Percentiles rank a stretch among this genome's conserved stretches.
Evolutionary conservation across 2,329 filamentous ascomycete genomes (phyloP).

Genomic region (Ophiostoma angusticollis): DNA sequence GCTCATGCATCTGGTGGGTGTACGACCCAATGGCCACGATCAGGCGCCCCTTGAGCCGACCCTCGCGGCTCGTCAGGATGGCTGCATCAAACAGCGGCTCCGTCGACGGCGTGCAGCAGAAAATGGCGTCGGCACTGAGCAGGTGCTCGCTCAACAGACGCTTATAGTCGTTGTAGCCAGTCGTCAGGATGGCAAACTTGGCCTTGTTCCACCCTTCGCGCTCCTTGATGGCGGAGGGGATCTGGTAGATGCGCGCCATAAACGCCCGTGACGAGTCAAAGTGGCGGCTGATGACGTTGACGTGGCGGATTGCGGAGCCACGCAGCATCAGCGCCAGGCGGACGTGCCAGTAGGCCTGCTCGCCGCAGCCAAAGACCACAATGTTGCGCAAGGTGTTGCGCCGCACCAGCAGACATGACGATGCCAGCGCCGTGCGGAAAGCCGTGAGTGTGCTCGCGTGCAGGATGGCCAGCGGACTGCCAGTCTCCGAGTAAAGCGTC

Average conservation of each 20-base stretch:
- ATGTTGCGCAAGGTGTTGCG: slow-evolving; percentile 62
- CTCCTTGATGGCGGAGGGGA: slow-evolving; percentile 31
- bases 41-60: slow-evolving; percentile 55
- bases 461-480: slow-evolving; percentile 52
- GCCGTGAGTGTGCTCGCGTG: slow-evolving; percentile 65
- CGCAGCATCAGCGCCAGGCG: slow-evolving; percentile 67
- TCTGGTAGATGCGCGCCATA: slow-evolving; percentile 38
- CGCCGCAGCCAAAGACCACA: slow-evolving; percentile 75
- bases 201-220: slow-evolving; percentile 50
- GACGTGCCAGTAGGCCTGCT: slow-evolving; percentile 91
- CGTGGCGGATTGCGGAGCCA: slow-evolving; percentile 55
- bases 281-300: slow-evolving; percentile 71
- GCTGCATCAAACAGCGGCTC: slow-evolving; percentile 61
- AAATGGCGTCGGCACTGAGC: slow-evolving; percentile 63
- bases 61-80: slow-evolving; percentile 60
- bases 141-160: slow-evolving; percentile 60
- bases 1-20: slow-evolving; percentile 63
- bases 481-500: slow-evolving; percentile 52
- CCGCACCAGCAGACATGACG: slow-evolving; percentile 49
- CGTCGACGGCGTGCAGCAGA: slow-evolving; percentile 72
- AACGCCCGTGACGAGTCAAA: slow-evolving; percentile 46
- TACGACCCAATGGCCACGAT: slow-evolving; percentile 61
- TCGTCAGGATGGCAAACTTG: slow-evolving; percentile 58
- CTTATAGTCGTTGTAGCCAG: slow-evolving; percentile 53
- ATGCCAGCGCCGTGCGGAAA: slow-evolving; percentile 65